Percentiles rank a stretch among this genome's conserved stretches.
Conservation (phyloP, 192 early-diverging fungal species). For the Coemansia sp. region DNA sequence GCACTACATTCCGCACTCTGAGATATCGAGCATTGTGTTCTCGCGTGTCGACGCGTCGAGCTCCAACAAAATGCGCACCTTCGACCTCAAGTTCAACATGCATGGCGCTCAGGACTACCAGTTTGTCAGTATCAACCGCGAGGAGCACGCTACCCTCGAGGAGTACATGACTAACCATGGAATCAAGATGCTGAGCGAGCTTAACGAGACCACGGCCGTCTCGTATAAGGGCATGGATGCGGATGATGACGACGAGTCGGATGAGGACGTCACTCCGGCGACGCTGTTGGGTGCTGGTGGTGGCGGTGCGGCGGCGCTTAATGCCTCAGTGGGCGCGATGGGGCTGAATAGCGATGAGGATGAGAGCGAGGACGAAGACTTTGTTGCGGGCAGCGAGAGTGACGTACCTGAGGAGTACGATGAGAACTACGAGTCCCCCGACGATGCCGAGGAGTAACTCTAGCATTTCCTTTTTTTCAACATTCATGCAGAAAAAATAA, state of each 20-base stretch:
- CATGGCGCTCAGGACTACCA: constrained; percentile 73
- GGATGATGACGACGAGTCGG: constrained; percentile 16
- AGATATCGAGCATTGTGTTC: constrained; percentile 87
- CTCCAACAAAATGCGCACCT: constrained; percentile 65
- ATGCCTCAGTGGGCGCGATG: constrained; percentile 19
- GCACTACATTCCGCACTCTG: constrained; percentile 81
- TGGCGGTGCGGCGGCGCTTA: constrained; percentile 15
- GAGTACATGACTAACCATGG: constrained; percentile 81
- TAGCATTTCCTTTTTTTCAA: background rate
- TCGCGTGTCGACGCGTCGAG: constrained; percentile 67
- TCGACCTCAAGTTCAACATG: constrained; percentile 95
- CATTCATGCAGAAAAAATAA: background rate
- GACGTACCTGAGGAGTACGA: constrained; percentile 81
- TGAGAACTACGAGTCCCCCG: constrained; percentile 57
- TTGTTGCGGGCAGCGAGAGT: constrained; percentile 71
- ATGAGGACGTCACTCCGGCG: constrained; percentile 11
- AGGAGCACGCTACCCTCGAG: constrained; percentile 84
- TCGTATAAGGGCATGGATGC: constrained; percentile 45
- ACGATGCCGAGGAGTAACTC: constrained; percentile 18
- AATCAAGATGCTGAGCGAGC: constrained; percentile 76
- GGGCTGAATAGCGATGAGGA: constrained; percentile 67
- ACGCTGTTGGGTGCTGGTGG: background rate
- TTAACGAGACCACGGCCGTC: constrained; percentile 54
- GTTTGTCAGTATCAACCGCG: constrained; percentile 87
- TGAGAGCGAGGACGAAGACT: constrained; percentile 87